Evolutionary conservation across 169 alveolate genomes (phyloP), one percentile per base, ranked within the genome.

Genomic region (Cystoisospora suis): DNA sequence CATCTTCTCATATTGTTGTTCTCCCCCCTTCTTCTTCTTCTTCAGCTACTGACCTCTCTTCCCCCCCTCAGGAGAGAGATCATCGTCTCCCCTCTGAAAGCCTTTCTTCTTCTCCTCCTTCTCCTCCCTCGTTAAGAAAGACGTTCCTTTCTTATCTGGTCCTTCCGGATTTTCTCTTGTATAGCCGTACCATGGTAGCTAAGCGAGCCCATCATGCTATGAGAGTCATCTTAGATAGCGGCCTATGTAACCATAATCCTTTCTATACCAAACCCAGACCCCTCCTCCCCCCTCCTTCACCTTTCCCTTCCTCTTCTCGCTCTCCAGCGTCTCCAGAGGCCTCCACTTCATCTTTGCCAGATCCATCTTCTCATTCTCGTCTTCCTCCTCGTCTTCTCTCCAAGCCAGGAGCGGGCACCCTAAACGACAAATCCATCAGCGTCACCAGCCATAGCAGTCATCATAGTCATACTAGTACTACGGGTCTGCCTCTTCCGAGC

Each of bases 171-270:
- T 46, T 42, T 17, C 23, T 77, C 5, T 38, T 17, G 44, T 29
- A 27, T 15, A 9, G 65, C 34, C 34, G 20, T 20, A 46, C 3
- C 42, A 88, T 88, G 92, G 87, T 70, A 32, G 34, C 49, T 17
- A 58, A 36, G 45, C 92, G 92, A 5, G 92, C 87, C 47, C 92
- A 79, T 23, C 92, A 88, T 49, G 92, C 87, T 20, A 38, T 88
- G 75, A 32, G 92, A 38, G 92, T 88, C 17, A 36, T 75, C 47
- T 38, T 42, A 20, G 92, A 75, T 44, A 72, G 83, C 83, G 83
- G 83, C n/a, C n/a, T 65, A 44, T n/a, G n/a, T n/a, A n/a, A n/a
- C n/a, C n/a, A n/a, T n/a, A n/a, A n/a, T n/a, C n/a, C n/a, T n/a
- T n/a, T n/a, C n/a, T n/a, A n/a, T n/a, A n/a, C n/a, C n/a, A n/a